phyloP scores from a whole-genome alignment of 108 stramenopile genomes.

The Nitzschia palea region DNA sequence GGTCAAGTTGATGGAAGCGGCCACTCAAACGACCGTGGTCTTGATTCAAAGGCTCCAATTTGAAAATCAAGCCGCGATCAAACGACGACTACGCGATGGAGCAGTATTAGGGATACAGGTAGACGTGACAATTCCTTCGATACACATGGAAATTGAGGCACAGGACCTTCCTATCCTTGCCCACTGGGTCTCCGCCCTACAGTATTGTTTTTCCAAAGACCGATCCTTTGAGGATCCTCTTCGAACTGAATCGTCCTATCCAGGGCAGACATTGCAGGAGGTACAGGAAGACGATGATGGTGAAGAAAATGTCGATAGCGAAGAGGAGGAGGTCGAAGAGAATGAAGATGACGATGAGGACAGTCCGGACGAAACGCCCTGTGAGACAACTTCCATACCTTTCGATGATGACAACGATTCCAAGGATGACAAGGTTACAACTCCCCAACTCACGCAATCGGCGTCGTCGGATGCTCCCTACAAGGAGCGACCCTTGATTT shows the following conservation, averaged over 20 bases:
- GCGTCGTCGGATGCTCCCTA: neutral
- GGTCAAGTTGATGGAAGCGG: slow-evolving; percentile 16
- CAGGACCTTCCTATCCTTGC: slow-evolving; percentile 32
- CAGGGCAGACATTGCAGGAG: neutral
- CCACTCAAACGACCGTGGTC: too few relatives aligned
- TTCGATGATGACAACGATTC: slow-evolving; percentile 25
- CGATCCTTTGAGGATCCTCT: slow-evolving; percentile 77
- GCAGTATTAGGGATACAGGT: slow-evolving; percentile 60
- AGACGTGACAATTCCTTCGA: slow-evolving; percentile 55
- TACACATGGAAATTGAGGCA: slow-evolving; percentile 52
- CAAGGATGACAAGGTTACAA: slow-evolving; percentile 34
- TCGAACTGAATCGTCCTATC: neutral
- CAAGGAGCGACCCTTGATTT: slow-evolving; percentile 44
- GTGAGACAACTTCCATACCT: slow-evolving; percentile 5
- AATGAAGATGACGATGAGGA: neutral
- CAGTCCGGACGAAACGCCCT: neutral
- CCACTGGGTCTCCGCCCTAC: slow-evolving; percentile 31
- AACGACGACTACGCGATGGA: slow-evolving; percentile 65
- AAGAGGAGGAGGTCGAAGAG: neutral
- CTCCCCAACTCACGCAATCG: slow-evolving; percentile 11
- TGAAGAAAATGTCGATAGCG: neutral
- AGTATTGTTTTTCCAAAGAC: slow-evolving; percentile 71
- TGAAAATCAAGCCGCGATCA: slow-evolving; percentile 63
- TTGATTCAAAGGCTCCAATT: slow-evolving; percentile 25
- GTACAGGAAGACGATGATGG: slow-evolving; percentile 8